A percentile compares a stretch with the other conserved stretches of the same genome.
phyloP scores from a whole-genome alignment of 2,329 filamentous ascomycete genomes.

The Phialophora macrospora region DNA sequence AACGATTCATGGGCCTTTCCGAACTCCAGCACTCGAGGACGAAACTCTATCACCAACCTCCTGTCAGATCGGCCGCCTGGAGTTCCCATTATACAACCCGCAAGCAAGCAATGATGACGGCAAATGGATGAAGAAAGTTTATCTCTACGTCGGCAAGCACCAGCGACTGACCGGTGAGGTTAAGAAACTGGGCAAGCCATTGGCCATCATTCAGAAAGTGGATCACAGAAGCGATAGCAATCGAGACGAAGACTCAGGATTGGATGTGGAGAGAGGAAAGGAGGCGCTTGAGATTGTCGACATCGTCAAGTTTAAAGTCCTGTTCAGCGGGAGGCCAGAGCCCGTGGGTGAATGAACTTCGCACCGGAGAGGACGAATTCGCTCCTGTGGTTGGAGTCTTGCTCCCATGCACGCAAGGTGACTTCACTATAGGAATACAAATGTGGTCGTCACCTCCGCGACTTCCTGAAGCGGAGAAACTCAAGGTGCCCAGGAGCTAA shows the following conservation, averaged over 20 bases:
- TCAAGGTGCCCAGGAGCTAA: not conserved
- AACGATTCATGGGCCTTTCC: constrained; percentile 74
- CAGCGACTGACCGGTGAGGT: constrained; percentile 89
- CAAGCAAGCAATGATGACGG: constrained; percentile 59
- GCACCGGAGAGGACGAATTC: not conserved
- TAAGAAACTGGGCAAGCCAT: constrained; percentile 77
- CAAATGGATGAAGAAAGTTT: constrained; percentile 87
- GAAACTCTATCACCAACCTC: constrained; percentile 41
- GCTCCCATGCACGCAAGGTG: not conserved
- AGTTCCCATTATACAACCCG: constrained; percentile 73
- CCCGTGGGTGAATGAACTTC: constrained; percentile 64
- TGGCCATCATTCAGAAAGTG: constrained; percentile 75
- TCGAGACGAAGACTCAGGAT: constrained; percentile 41
- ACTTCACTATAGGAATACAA: not conserved
- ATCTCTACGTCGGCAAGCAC: constrained; percentile 85
- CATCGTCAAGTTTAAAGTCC: constrained; percentile 81
- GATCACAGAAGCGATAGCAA: constrained; percentile 40
- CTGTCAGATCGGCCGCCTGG: constrained; percentile 70
- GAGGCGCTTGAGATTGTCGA: constrained; percentile 79
- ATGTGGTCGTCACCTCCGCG: not conserved
- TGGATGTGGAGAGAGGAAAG: not conserved
- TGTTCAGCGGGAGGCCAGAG: constrained; percentile 84
- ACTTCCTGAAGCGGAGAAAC: not conserved
- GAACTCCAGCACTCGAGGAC: constrained; percentile 37
- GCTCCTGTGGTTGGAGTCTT: not conserved